Conservation (phyloP, 768 basidiomycete genomes). For the Brasilioporus rufonigricans region DNA sequence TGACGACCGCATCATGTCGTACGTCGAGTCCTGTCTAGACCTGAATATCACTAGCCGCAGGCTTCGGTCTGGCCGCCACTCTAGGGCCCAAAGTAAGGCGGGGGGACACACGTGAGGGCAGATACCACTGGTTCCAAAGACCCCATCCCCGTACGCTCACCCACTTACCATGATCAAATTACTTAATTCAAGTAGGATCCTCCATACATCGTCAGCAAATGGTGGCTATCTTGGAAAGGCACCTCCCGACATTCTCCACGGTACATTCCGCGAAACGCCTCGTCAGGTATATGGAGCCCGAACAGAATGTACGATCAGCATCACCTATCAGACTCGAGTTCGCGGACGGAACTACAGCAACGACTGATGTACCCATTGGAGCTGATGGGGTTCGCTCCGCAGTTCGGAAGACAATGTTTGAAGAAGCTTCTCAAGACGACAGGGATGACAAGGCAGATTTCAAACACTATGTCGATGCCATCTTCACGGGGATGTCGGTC, state of each 20-base stretch:
- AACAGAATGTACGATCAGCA: constrained; percentile 28
- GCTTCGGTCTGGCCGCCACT: not conserved
- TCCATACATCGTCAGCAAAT: constrained; percentile 25
- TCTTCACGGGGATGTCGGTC: constrained; percentile 40
- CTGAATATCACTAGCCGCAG: too few relatives aligned
- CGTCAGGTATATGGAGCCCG: constrained; percentile 7
- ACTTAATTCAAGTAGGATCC: constrained; percentile 1
- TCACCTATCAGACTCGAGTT: constrained; percentile 12
- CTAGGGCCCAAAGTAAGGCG: constrained; percentile 7
- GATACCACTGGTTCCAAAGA: constrained; percentile 29
- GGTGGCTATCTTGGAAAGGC: constrained; percentile 15
- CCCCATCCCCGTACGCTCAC: constrained; percentile 18
- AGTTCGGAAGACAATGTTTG: constrained; percentile 26
- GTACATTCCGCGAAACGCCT: constrained; percentile 21
- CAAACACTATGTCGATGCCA: constrained; percentile 24
- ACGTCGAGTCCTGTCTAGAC: too few relatives aligned
- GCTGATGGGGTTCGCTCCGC: constrained; percentile 42
- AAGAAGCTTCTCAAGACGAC: constrained; percentile 5
- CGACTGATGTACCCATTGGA: constrained; percentile 43
- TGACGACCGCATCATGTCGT: too few relatives aligned
- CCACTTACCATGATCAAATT: not conserved
- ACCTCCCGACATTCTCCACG: constrained; percentile 17
- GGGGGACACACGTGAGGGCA: constrained; percentile 32
- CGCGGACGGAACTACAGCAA: constrained; percentile 16
- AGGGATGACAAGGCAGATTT: not conserved